phyloP scores from a whole-genome alignment of 768 basidiomycete species.

The Ramaria sp. region DNA sequence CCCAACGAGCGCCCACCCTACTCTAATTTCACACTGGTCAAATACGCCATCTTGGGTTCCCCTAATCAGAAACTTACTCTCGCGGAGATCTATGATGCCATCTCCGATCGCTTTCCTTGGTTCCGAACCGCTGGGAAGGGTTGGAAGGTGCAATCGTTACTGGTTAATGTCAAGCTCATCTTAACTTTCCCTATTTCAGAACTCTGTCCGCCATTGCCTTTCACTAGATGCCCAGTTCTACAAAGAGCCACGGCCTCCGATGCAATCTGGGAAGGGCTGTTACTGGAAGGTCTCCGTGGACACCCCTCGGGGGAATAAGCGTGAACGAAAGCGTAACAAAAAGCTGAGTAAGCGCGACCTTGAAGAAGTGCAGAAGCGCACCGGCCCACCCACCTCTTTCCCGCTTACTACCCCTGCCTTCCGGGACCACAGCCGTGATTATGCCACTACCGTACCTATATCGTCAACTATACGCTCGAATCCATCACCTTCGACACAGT shows the following conservation, averaged over 20 bases:
- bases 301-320: background rate
- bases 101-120: slow-evolving; percentile 43
- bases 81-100: slow-evolving; percentile 47
- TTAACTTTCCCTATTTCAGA: slow-evolving; percentile 19
- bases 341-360: background rate
- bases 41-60: slow-evolving; percentile 58
- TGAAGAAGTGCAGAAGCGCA: background rate
- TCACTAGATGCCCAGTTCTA: slow-evolving; percentile 45
- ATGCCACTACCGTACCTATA: background rate
- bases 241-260: slow-evolving; percentile 45
- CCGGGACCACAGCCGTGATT: background rate
- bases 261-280: slow-evolving; percentile 57
- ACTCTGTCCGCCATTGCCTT: slow-evolving; percentile 40
- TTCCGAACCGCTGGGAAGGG: background rate
- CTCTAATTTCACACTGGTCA: slow-evolving; percentile 37
- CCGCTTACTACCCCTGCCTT: background rate
- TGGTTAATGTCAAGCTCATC: background rate
- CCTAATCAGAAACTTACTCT: slow-evolving; percentile 42
- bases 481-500: background rate
- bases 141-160: slow-evolving; percentile 4
- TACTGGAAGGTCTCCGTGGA: slow-evolving; percentile 36
- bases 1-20: slow-evolving; percentile 27
- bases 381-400: background rate
- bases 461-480: background rate
- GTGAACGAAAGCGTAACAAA: slow-evolving; percentile 6